A percentile compares a stretch with the other conserved stretches of the same genome.
phyloP scores from a whole-genome alignment of 306 rosid genomes.

The Lotus japonicus region DNA sequence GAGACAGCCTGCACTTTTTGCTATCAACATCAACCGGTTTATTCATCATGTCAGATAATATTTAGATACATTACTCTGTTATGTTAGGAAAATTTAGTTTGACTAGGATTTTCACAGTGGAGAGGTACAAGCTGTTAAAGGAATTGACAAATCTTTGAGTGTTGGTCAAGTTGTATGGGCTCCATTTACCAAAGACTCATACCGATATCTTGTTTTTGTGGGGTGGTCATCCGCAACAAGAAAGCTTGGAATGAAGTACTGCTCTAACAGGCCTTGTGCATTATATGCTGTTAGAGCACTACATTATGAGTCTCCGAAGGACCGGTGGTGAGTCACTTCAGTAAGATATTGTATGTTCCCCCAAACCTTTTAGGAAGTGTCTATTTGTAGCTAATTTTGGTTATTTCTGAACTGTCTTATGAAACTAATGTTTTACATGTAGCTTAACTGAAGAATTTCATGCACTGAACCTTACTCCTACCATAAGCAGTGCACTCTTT shows the following conservation, averaged over 20 bases:
- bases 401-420: constrained; percentile 5
- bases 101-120: constrained; percentile 37
- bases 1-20: constrained; percentile 72
- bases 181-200: constrained; percentile 38
- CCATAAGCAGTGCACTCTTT: constrained; percentile 17
- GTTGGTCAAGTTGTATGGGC: constrained; percentile 94
- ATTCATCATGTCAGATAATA: neutral
- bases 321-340: constrained; percentile 41
- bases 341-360: neutral
- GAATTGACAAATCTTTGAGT: constrained; percentile 61
- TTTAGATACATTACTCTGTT: neutral
- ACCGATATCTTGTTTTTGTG: constrained; percentile 67
- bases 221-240: constrained; percentile 70
- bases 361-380: neutral
- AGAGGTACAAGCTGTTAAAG: constrained; percentile 59
- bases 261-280: constrained; percentile 78
- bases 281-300: constrained; percentile 55
- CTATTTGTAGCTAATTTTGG: neutral
- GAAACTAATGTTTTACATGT: constrained; percentile 34
- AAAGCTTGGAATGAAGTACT: constrained; percentile 82
- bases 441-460: constrained; percentile 34
- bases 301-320: constrained; percentile 29
- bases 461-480: constrained; percentile 47
- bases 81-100: neutral
- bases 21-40: constrained; percentile 54